Evolutionary conservation across 2,329 filamentous ascomycete genomes (phyloP).

Genomic region (Mariannaea sp.): DNA sequence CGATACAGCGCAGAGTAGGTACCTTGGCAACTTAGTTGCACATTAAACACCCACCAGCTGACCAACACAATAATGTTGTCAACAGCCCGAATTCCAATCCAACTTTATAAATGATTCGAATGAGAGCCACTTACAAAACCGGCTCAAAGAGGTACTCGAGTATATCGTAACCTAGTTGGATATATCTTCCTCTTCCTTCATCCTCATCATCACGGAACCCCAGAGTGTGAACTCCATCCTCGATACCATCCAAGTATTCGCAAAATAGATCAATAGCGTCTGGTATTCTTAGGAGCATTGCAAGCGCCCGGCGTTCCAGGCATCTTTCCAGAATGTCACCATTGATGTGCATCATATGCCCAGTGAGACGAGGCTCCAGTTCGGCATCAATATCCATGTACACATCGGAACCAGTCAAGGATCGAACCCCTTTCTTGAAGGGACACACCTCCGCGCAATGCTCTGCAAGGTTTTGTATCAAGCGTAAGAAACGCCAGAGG

Average conservation of each 20-base stretch:
- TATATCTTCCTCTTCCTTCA: constrained; percentile 42
- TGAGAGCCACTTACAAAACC: constrained; percentile 45
- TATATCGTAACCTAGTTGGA: constrained; percentile 58
- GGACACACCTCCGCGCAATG: constrained; percentile 54
- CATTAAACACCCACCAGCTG: no score
- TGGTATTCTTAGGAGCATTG: constrained; percentile 45
- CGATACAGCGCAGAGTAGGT: no score
- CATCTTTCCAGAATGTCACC: constrained; percentile 67
- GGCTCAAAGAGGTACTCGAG: constrained; percentile 59
- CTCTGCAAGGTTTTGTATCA: constrained; percentile 72
- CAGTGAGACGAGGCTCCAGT: constrained; percentile 44
- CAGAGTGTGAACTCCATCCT: constrained; percentile 49
- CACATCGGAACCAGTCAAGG: constrained; percentile 3
- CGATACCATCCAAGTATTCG: constrained; percentile 55
- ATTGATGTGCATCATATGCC: constrained; percentile 65
- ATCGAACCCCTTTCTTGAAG: constrained; percentile 41
- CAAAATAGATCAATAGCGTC: constrained; percentile 49
- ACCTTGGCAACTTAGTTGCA: no score
- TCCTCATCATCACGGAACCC: constrained; percentile 36
- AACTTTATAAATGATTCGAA: neutral
- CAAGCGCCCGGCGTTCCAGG: constrained; percentile 52
- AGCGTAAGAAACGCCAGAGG: constrained; percentile 70
- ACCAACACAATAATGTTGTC: no score
- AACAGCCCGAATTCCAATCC: no score
- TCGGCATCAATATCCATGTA: constrained; percentile 30